phyloP scores from a whole-genome alignment of 2,329 filamentous ascomycete genomes.

The Penicillium sumatraense region DNA sequence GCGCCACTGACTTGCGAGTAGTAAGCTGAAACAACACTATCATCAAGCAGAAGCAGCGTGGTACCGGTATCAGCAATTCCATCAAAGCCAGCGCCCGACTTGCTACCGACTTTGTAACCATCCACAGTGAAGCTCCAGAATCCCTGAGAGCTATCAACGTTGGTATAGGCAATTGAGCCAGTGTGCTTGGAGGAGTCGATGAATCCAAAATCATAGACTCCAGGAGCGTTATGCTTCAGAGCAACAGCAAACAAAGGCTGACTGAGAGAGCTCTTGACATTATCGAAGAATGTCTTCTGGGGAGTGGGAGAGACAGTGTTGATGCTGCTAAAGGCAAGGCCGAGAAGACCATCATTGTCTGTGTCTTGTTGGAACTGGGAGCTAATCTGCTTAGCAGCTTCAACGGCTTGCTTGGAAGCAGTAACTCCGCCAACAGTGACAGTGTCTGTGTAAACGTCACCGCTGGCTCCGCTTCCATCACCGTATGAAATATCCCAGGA shows the following conservation, averaged over 20 bases:
- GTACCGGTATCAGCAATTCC: constrained; percentile 72
- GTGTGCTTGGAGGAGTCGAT: constrained; percentile 63
- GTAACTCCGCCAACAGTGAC: constrained; percentile 13
- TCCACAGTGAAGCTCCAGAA: constrained; percentile 66
- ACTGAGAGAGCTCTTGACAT: constrained; percentile 54
- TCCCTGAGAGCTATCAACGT: constrained; percentile 61
- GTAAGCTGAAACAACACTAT: constrained; percentile 59
- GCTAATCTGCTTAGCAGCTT: constrained; percentile 12
- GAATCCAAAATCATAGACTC: constrained; percentile 62
- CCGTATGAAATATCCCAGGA: constrained; percentile 13
- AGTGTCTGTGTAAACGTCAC: constrained; percentile 10
- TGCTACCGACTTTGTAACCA: constrained; percentile 60
- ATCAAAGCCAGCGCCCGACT: constrained; percentile 44
- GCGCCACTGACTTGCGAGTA: constrained; percentile 63
- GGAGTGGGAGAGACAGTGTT: constrained; percentile 21
- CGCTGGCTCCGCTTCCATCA: constrained; percentile 15
- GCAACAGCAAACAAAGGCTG: constrained; percentile 58
- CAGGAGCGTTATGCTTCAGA: constrained; percentile 56
- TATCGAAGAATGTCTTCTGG: constrained; percentile 65
- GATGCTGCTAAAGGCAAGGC: constrained; percentile 17
- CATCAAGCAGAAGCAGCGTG: constrained; percentile 64
- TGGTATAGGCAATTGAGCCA: constrained; percentile 60
- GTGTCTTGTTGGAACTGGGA: constrained; percentile 10
- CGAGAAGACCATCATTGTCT: constrained; percentile 12
- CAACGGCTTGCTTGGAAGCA: constrained; percentile 9